These are phyloP conservation scores for Triticum urartu DNA, from an alignment of 176 grass and related monocot species.

Conservation along the genomic window DNA sequence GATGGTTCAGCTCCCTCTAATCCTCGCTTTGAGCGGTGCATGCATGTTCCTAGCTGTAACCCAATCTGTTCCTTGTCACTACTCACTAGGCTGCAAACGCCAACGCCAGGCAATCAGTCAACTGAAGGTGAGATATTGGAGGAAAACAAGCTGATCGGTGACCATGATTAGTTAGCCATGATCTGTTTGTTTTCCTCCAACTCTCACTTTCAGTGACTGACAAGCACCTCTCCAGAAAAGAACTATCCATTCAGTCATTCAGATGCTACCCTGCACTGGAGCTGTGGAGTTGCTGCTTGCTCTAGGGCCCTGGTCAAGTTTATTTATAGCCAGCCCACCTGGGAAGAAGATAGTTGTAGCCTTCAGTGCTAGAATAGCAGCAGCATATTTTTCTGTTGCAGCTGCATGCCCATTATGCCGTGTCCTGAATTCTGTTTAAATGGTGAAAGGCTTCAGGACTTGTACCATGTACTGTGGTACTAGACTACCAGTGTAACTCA, in stretches of 20 bases:
- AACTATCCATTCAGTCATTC: background rate
- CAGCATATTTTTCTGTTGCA: conserved; percentile 11
- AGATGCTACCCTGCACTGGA: conserved; percentile 17
- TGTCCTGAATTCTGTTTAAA: background rate
- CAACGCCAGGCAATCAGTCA: conserved; percentile 4
- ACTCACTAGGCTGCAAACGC: background rate
- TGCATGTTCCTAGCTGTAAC: background rate
- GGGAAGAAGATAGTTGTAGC: background rate
- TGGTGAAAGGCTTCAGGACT: background rate
- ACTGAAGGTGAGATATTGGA: conserved; percentile 47
- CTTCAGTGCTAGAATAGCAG: background rate
- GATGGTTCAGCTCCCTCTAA: conserved; percentile 46
- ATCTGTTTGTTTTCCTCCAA: conserved; percentile 24
- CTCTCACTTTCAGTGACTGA: conserved; percentile 42
- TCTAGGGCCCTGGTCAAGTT: background rate
- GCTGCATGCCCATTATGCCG: background rate
- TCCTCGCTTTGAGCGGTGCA: conserved; percentile 29
- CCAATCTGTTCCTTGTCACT: background rate
- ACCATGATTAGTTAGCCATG: background rate
- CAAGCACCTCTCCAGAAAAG: background rate
- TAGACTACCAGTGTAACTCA: background rate
- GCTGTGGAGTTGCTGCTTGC: conserved; percentile 8
- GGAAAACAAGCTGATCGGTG: conserved; percentile 37
- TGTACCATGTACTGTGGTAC: conserved; percentile 1
- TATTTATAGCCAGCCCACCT: conserved; percentile 21